A percentile compares a stretch with the other conserved stretches of the same genome.
Conservation (phyloP, 257 asterid species). For the Apocynum venetum region DNA sequence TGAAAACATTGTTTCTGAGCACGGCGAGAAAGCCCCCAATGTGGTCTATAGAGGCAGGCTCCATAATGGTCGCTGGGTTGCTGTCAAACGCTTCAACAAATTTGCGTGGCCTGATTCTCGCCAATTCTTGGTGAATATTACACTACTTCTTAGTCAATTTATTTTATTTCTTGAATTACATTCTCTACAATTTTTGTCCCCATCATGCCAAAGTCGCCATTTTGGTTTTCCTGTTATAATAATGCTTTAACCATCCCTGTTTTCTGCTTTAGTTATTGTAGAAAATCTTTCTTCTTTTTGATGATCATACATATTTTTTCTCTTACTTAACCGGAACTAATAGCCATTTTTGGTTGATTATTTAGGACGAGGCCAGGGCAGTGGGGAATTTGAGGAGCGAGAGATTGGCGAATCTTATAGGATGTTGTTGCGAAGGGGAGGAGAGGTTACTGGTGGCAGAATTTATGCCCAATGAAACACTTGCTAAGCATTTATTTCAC, state of each 20-base stretch:
- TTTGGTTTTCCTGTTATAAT: not conserved
- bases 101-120: conserved; percentile 54
- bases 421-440: conserved; percentile 42
- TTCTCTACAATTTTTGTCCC: not conserved
- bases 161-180: not conserved
- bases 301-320: not conserved
- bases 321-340: not conserved
- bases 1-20: conserved; percentile 48
- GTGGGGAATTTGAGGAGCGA: conserved; percentile 48
- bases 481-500: conserved; percentile 51
- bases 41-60: conserved; percentile 44
- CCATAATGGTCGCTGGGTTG: conserved; percentile 31
- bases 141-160: not conserved
- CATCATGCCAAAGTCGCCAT: not conserved
- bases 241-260: not conserved
- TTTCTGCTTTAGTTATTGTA: not conserved
- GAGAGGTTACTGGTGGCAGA: conserved; percentile 49
- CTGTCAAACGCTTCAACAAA: conserved; percentile 42
- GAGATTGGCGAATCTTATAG: conserved; percentile 42
- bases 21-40: conserved; percentile 55
- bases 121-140: conserved; percentile 34
- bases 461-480: conserved; percentile 50
- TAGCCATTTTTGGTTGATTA: not conserved
- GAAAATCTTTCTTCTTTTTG: not conserved
- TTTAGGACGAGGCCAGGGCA: conserved; percentile 39